These are phyloP conservation scores for Pholiota molesta DNA, from an alignment of 768 basidiomycete species.

Conservation along the genomic window DNA sequence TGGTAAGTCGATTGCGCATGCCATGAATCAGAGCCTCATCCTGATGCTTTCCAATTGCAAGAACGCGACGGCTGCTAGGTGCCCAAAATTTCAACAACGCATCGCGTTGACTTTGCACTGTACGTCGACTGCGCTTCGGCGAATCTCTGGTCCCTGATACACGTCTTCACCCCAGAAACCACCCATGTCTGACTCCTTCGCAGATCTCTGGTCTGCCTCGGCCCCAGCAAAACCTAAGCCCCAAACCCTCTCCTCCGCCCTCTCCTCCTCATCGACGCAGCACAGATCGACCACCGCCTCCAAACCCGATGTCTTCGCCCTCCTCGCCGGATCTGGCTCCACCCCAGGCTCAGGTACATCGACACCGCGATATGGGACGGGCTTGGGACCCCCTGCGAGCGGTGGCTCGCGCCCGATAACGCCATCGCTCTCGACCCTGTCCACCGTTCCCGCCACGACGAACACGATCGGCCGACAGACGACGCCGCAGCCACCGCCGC, in stretches of 20 bases:
- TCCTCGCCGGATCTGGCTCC: slow-evolving; percentile 23
- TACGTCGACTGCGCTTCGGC: no score
- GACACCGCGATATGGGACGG: slow-evolving; percentile 7
- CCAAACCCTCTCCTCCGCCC: background rate
- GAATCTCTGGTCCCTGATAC: no score
- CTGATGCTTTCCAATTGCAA: no score
- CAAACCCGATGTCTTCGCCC: slow-evolving; percentile 28
- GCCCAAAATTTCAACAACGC: no score
- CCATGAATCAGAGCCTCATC: no score
- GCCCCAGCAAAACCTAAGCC: background rate
- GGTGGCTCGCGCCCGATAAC: slow-evolving; percentile 10
- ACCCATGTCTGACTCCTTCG: background rate
- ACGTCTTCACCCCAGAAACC: background rate
- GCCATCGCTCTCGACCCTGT: slow-evolving; percentile 28
- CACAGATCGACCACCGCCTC: background rate
- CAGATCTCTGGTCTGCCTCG: background rate
- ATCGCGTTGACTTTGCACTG: no score
- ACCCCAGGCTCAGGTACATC: slow-evolving; percentile 1
- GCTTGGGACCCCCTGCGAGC: background rate
- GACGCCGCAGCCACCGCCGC: background rate
- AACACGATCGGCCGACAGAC: slow-evolving; percentile 17
- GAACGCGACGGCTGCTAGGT: no score
- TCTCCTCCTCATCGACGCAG: background rate
- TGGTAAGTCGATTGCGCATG: no score
- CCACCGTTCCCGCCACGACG: slow-evolving; percentile 31